Conservation (phyloP, 352 stramenopile species). For the Phytopythium mirpurense region DNA sequence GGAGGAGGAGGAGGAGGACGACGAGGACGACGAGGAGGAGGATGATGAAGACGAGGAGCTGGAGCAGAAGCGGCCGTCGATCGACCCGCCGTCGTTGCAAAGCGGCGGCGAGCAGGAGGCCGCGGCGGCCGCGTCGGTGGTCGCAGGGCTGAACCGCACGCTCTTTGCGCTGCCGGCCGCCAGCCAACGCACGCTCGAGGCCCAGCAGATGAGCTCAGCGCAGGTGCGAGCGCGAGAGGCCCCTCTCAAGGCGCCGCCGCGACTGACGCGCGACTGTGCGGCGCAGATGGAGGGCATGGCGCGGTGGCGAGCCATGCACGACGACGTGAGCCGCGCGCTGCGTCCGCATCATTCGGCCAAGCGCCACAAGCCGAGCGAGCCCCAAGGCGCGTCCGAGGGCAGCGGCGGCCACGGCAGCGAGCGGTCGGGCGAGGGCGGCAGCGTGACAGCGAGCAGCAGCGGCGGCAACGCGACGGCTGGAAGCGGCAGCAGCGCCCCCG, state of each 20-base stretch:
- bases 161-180: not conserved
- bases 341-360: not conserved
- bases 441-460: constrained; percentile 2
- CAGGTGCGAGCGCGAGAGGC: no score
- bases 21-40: constrained; percentile 1
- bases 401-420: not conserved
- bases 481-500: not conserved
- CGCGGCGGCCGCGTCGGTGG: not conserved
- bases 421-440: not conserved
- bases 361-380: not conserved
- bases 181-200: no score
- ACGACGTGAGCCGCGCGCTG: constrained; percentile 60
- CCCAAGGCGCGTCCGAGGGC: no score
- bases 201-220: not conserved
- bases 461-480: not conserved
- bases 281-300: constrained; percentile 28
- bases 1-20: not conserved
- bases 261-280: not conserved
- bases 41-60: not conserved
- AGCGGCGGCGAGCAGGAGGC: constrained; percentile 2
- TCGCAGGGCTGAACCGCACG: not conserved
- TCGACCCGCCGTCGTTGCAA: not conserved
- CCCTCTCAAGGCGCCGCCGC: no score
- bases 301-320: constrained; percentile 64
- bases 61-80: not conserved